Percentiles rank a stretch among this genome's conserved stretches.
These are phyloP conservation scores for Megacollybia platyphylla DNA, from an alignment of 1,284 basidiomycete genomes.

Conservation along the genomic window DNA sequence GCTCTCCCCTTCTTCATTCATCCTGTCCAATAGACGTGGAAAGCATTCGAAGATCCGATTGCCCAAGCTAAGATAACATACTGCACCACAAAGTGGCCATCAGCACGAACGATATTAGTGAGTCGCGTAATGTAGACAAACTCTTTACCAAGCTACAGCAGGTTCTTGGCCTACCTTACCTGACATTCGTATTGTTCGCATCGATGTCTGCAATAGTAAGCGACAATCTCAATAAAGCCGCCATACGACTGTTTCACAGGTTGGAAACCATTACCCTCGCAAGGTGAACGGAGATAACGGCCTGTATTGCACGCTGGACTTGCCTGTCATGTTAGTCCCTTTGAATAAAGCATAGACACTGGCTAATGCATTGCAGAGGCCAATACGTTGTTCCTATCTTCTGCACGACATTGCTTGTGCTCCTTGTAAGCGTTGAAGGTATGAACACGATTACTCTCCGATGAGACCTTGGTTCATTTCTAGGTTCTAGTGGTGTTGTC, in stretches of 20 bases:
- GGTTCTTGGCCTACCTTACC: conserved; percentile 16
- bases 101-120: conserved; percentile 1
- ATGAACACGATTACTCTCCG: conserved; percentile 1
- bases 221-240: conserved; percentile 5
- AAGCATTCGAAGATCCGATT: no score
- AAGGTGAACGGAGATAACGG: conserved; percentile 24
- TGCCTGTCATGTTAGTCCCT: conserved; percentile 22
- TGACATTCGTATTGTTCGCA: conserved; percentile 16
- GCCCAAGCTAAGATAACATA: no score
- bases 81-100: neutral
- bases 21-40: no score
- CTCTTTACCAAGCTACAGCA: conserved; percentile 2
- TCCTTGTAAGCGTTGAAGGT: conserved; percentile 36
- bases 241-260: conserved; percentile 13
- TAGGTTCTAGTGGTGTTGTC: conserved; percentile 13
- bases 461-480: neutral
- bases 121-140: neutral
- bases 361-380: conserved; percentile 13
- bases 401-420: conserved; percentile 23
- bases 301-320: conserved; percentile 32
- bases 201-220: conserved; percentile 16
- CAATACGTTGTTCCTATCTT: conserved; percentile 30
- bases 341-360: conserved; percentile 7
- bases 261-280: conserved; percentile 18
- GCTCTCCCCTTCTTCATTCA: no score